Evolutionary conservation across 2,329 filamentous ascomycete species (phyloP), one percentile per base, ranked within the genome.

Genomic region (Torrubiella hemipterigena): DNA sequence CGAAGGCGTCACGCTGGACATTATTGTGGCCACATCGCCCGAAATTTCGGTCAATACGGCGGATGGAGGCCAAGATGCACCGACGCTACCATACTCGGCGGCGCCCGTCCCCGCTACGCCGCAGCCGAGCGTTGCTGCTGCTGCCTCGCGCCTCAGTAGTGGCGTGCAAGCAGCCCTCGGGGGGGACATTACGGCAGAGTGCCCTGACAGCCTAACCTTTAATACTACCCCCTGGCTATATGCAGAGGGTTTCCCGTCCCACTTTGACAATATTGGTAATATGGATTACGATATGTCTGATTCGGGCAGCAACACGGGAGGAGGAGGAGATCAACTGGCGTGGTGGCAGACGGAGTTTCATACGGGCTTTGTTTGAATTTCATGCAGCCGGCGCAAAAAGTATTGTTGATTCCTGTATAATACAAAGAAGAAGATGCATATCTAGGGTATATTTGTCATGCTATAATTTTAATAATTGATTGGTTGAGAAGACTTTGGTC

Each of bases 21-120:
- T 68, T 18, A 60, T 66, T 5, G 63, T 67, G 7, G 62, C 65
- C 1, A 65, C 61, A 5, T 66, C 65, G 0, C 65, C 65, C 0
- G 64, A 68, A 27, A 59, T 68, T 32, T 61, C 52, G 2, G 61
- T 68, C 27, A 65, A 69, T 38, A 67, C 63, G 0, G 56, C 63
- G 3, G 63, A 68, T 34, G 65, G 65, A 8, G 65, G 65, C 1
- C 63, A 65, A 32, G 61, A 63, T 8, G 63, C 58, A 2, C 64
- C 64, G 1, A 58, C 62, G 7, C 17, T 51, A 12, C 55, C 55
- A 0, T 58, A 44, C 46, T 58, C 53, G 31, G 42, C 43, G 4
- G 41, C 48, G 0, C 21, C 43, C 3, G 38, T 43, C 0, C 39
- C 48, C 2, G 37, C 40, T n/a, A 38, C 42, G 15, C 38, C 40